Conservation (phyloP, 2,329 filamentous ascomycete genomes). For the Aspergillus calidoustus region DNA sequence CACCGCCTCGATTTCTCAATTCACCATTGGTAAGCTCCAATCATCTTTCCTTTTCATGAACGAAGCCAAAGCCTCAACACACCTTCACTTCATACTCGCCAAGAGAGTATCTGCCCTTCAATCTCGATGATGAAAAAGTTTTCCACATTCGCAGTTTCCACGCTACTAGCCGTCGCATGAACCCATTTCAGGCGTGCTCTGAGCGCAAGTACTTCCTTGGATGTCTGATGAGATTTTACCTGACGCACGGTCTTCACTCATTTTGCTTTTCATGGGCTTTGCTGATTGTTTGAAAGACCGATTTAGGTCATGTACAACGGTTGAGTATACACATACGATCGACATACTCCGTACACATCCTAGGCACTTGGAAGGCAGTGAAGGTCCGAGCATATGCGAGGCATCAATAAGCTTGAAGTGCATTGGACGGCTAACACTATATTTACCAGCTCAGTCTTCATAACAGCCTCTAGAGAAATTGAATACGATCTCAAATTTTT, state of each 20-base stretch:
- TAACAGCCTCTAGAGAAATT: neutral
- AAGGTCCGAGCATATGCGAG: neutral
- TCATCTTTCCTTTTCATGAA: neutral
- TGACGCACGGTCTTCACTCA: constrained; percentile 13
- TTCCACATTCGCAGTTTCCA: constrained; percentile 51
- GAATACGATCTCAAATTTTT: neutral
- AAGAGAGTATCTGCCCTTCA: neutral
- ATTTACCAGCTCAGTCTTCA: neutral
- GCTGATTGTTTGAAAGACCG: constrained; percentile 9
- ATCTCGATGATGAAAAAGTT: constrained; percentile 45
- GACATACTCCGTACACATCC: neutral
- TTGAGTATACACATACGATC: neutral
- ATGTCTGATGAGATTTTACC: constrained; percentile 37
- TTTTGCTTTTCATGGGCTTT: constrained; percentile 1
- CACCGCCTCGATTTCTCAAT: neutral
- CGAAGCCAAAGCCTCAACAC: neutral
- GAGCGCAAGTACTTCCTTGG: constrained; percentile 46
- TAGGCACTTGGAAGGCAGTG: neutral
- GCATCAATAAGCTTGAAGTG: neutral
- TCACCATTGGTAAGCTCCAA: neutral
- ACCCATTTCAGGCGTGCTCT: constrained; percentile 41
- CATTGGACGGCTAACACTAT: neutral
- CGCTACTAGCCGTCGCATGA: constrained; percentile 44
- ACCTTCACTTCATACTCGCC: no score
- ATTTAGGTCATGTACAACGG: neutral